These are phyloP conservation scores for Fusarium armeniacum DNA, from an alignment of 2,329 filamentous ascomycete species.

Conservation along the genomic window DNA sequence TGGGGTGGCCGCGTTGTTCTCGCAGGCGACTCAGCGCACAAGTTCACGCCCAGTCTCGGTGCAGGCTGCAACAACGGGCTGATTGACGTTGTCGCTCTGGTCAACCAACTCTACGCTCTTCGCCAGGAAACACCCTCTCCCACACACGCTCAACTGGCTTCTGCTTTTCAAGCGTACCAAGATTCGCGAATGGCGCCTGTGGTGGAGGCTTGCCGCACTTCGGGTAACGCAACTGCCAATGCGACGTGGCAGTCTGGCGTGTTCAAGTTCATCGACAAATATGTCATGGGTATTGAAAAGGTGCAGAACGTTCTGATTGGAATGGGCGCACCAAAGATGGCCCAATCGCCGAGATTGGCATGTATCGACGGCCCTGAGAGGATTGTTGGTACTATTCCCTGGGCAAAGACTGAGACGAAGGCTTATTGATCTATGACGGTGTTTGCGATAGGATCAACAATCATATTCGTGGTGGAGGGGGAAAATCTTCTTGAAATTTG, in stretches of 20 bases:
- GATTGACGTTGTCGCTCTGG: constrained; percentile 51
- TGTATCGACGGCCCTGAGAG: constrained; percentile 15
- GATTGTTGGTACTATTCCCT: constrained; percentile 5
- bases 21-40: constrained; percentile 56
- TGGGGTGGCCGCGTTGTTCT: constrained; percentile 54
- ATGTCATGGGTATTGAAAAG: constrained; percentile 15
- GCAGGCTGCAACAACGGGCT: constrained; percentile 56
- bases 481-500: neutral
- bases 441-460: accelerated
- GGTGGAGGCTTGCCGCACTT: constrained; percentile 8
- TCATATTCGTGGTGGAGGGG: accelerated
- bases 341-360: constrained; percentile 9
- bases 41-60: constrained; percentile 56
- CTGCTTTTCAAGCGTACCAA: constrained; percentile 35
- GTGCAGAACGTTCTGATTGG: constrained; percentile 31
- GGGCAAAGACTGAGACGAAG: neutral
- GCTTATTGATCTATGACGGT: neutral
- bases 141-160: neutral
- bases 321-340: constrained; percentile 13
- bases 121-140: neutral
- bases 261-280: constrained; percentile 36
- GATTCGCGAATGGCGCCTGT: constrained; percentile 28
- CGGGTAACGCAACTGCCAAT: constrained; percentile 19
- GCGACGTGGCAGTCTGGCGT: constrained; percentile 36
- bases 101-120: constrained; percentile 47